These are phyloP conservation scores for Boletus vinaceobasis DNA, from an alignment of 768 basidiomycete genomes.

Conservation along the genomic window DNA sequence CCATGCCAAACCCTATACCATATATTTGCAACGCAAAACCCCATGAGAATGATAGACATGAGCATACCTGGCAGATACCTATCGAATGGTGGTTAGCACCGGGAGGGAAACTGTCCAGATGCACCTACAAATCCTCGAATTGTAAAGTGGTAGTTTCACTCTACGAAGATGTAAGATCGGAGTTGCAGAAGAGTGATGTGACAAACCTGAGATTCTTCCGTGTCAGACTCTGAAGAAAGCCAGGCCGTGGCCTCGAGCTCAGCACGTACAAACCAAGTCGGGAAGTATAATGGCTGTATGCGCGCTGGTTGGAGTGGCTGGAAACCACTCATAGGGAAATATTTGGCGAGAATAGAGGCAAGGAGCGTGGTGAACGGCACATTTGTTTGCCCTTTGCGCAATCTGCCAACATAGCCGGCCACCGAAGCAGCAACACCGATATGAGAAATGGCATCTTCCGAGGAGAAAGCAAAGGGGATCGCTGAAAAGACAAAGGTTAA, in stretches of 20 bases:
- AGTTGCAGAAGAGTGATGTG: conserved; percentile 1
- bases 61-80: conserved; percentile 32
- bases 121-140: conserved; percentile 47
- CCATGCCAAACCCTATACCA: conserved; percentile 18
- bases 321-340: conserved; percentile 38
- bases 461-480: conserved; percentile 48
- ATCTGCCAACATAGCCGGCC: conserved; percentile 25
- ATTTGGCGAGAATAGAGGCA: conserved; percentile 35
- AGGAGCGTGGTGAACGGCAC: conserved; percentile 21
- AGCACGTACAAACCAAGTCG: conserved; percentile 59
- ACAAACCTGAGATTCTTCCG: conserved; percentile 25
- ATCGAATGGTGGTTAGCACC: conserved; percentile 11
- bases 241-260: conserved; percentile 41
- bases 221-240: conserved; percentile 23
- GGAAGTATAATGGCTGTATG: conserved; percentile 56
- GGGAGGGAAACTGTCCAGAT: not conserved
- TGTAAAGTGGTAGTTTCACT: conserved; percentile 31
- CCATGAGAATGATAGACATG: not conserved
- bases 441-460: conserved; percentile 41
- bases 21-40: not conserved
- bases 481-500: conserved; percentile 33
- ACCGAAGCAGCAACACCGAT: conserved; percentile 35
- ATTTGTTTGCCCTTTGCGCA: conserved; percentile 8
- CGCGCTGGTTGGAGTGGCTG: conserved; percentile 42
- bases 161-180: conserved; percentile 21